Percentiles rank a stretch among this genome's conserved stretches.
Conservation (phyloP, 306 rosid genomes). For the Dryas drummondii region DNA sequence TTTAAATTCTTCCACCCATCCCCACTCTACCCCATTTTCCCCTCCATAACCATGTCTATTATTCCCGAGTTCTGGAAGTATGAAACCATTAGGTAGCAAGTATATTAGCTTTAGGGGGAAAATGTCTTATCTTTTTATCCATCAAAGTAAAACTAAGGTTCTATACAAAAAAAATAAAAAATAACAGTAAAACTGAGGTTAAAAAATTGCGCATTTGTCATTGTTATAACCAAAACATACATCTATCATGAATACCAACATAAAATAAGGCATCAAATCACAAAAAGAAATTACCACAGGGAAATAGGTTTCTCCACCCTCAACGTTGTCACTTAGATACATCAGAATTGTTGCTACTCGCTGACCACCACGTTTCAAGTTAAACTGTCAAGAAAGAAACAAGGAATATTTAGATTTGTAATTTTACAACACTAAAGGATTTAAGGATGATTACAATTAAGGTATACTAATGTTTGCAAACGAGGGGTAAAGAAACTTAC, state of each 20-base stretch:
- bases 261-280: conserved; percentile 28
- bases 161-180: no score
- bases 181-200: no score
- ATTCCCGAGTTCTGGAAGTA: background rate
- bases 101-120: background rate
- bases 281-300: conserved; percentile 56
- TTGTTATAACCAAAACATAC: background rate
- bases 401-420: conserved; percentile 9
- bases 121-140: no score
- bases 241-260: background rate
- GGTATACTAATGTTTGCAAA: background rate
- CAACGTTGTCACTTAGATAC: conserved; percentile 87
- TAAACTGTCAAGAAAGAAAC: conserved; percentile 52
- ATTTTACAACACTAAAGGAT: conserved; percentile 17
- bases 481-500: conserved; percentile 49
- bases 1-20: background rate
- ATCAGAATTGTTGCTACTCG: conserved; percentile 91
- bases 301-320: conserved; percentile 97
- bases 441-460: conserved; percentile 21
- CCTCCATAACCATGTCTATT: background rate
- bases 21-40: background rate
- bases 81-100: background rate
- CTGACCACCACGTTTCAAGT: conserved; percentile 99
- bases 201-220: background rate
- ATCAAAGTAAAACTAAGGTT: background rate